Conservation (phyloP, 495 filamentous ascomycete species). For the Thozetella sp. region DNA sequence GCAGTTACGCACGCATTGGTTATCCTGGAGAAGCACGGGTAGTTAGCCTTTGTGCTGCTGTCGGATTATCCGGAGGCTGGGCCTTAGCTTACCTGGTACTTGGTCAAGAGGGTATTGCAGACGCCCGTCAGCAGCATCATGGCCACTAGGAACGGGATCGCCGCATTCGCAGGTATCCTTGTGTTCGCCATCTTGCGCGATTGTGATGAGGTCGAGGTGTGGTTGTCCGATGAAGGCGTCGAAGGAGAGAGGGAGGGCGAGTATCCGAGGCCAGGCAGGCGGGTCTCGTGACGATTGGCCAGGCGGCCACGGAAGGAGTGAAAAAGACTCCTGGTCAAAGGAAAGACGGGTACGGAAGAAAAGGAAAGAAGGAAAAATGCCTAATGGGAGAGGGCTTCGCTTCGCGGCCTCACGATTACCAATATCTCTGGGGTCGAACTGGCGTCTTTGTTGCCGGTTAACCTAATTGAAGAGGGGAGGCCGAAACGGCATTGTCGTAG, state of each 20-base stretch:
- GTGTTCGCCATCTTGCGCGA: slow-evolving; percentile 37
- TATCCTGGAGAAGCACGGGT: slow-evolving; percentile 61
- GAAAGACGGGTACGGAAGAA: not conserved
- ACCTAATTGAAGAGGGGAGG: too few relatives aligned
- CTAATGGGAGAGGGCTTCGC: too few relatives aligned
- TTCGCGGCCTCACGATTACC: too few relatives aligned
- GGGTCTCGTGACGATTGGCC: not conserved
- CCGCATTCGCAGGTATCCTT: slow-evolving; percentile 46
- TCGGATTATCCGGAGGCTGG: not conserved
- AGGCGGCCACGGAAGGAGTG: not conserved
- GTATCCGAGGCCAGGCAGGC: not conserved
- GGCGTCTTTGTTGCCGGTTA: too few relatives aligned
- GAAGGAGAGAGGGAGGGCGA: not conserved
- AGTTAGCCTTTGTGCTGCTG: not conserved
- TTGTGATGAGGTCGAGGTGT: not conserved
- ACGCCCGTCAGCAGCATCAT: slow-evolving; percentile 93
- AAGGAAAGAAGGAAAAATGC: too few relatives aligned
- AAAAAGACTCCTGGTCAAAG: not conserved
- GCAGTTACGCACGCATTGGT: slow-evolving; percentile 94
- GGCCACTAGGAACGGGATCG: slow-evolving; percentile 80
- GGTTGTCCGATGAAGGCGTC: not conserved
- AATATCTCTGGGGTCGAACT: too few relatives aligned
- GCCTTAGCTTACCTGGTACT: slow-evolving; percentile 73
- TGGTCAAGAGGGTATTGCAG: slow-evolving; percentile 95
- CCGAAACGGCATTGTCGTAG: too few relatives aligned